Evolutionary conservation across 208 protist species (phyloP).

Genomic region (Crithidia expoeki): DNA sequence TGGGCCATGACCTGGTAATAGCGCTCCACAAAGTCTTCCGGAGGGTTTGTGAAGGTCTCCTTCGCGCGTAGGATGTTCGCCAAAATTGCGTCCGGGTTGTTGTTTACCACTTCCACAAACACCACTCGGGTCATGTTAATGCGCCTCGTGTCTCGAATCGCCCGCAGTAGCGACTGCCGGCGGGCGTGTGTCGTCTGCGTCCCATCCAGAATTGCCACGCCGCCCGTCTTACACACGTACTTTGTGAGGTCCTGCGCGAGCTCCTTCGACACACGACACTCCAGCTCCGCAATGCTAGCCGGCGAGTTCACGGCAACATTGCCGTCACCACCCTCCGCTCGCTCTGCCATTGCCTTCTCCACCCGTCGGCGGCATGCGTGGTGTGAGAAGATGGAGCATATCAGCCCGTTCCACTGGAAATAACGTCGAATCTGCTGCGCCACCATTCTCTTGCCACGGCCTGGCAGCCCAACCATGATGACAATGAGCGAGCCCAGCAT

Average conservation of each 20-base stretch:
- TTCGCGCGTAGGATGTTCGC: conserved; percentile 68
- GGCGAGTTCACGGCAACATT: conserved; percentile 15
- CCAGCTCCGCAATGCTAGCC: conserved; percentile 37
- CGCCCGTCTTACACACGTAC: conserved; percentile 61
- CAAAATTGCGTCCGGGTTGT: conserved; percentile 48
- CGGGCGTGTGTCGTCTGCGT: conserved; percentile 66
- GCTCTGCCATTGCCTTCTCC: conserved; percentile 24
- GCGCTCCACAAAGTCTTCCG: conserved; percentile 77
- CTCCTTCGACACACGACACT: conserved; percentile 40
- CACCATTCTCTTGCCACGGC: conserved; percentile 89
- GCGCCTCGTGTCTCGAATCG: conserved; percentile 62
- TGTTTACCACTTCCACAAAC: conserved; percentile 85
- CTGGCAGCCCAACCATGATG: conserved; percentile 91
- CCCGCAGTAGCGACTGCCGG: conserved; percentile 64
- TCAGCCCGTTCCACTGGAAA: conserved; percentile 90
- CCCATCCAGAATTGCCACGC: conserved; percentile 81
- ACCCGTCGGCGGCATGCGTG: conserved; percentile 51
- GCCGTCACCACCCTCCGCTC: background rate
- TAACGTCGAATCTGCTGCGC: conserved; percentile 90
- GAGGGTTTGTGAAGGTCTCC: conserved; percentile 55
- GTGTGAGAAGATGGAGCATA: conserved; percentile 78
- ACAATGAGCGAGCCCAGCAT: conserved; percentile 91
- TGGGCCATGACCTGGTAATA: conserved; percentile 73
- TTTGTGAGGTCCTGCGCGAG: conserved; percentile 72
- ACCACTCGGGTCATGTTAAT: conserved; percentile 76